These are phyloP conservation scores for Astragalus membranaceus DNA, from an alignment of 306 rosid genomes.

Conservation along the genomic window DNA sequence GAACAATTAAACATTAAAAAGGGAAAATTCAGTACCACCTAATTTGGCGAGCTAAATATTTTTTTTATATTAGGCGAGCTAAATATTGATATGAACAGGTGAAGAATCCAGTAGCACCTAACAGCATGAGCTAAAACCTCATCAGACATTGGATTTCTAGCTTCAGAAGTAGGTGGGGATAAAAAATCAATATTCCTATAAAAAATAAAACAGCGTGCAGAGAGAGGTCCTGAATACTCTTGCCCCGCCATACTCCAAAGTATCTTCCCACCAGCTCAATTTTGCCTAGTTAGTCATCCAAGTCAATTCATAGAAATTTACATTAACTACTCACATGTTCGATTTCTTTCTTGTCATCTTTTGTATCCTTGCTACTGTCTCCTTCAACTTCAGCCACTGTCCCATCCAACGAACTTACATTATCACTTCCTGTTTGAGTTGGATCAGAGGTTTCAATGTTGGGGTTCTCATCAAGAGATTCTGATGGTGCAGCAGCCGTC, in stretches of 20 bases:
- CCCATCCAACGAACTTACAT: conserved; percentile 17
- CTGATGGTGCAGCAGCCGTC: conserved; percentile 29
- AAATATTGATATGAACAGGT: conserved; percentile 44
- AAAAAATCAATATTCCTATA: conserved; percentile 54
- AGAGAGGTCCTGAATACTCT: conserved; percentile 37
- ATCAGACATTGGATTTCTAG: conserved; percentile 28
- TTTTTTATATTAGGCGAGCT: conserved; percentile 25
- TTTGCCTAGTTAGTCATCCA: conserved; percentile 45
- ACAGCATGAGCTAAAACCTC: conserved; percentile 32
- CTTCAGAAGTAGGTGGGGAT: conserved; percentile 48
- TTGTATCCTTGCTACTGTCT: conserved; percentile 23
- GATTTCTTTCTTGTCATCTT: conserved; percentile 26
- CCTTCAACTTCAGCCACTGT: conserved; percentile 16
- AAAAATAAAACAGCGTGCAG: conserved; percentile 24
- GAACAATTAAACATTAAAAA: conserved; percentile 29
- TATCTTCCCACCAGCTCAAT: conserved; percentile 68
- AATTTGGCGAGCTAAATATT: conserved; percentile 31
- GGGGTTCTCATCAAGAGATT: conserved; percentile 19
- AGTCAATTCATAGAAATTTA: conserved; percentile 45
- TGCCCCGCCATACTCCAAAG: conserved; percentile 42
- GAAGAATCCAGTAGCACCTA: conserved; percentile 36
- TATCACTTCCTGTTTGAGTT: conserved; percentile 31
- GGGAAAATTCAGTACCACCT: conserved; percentile 28
- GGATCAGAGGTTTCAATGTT: conserved; percentile 26
- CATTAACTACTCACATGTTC: conserved; percentile 41